phyloP scores from a whole-genome alignment of 1,284 basidiomycete species.

The Volvariella surrecta region DNA sequence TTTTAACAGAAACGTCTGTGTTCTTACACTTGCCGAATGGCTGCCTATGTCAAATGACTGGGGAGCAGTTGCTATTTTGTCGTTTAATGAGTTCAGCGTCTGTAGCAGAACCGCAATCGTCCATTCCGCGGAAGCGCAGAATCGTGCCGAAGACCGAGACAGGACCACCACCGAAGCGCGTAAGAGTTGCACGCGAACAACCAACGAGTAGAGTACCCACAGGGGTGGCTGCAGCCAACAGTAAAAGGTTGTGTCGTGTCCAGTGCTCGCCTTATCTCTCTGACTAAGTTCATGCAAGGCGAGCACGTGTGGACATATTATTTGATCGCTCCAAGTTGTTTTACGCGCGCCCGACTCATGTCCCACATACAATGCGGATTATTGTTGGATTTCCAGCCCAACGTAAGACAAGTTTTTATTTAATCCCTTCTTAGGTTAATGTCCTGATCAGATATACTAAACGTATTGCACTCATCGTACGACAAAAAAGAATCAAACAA shows the following conservation, averaged over 20 bases:
- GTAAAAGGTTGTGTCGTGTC: too few species aligned
- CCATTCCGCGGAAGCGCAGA: conserved; percentile 11
- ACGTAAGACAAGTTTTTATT: conserved; percentile 33
- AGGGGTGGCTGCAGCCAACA: too few species aligned
- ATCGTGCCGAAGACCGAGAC: conserved; percentile 12
- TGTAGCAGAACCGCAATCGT: conserved; percentile 1
- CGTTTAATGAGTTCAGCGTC: not conserved
- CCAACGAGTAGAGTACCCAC: not conserved
- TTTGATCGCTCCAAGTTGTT: conserved; percentile 56
- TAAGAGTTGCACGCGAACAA: conserved; percentile 14
- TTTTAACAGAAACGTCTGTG: conserved; percentile 64
- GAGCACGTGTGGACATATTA: conserved; percentile 42
- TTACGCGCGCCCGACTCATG: conserved; percentile 52
- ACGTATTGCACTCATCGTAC: conserved; percentile 38
- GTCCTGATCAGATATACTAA: conserved; percentile 47
- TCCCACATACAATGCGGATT: conserved; percentile 36
- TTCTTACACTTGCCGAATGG: conserved; percentile 70
- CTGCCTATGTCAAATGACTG: conserved; percentile 77
- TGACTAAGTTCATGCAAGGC: conserved; percentile 20
- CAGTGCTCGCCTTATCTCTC: too few species aligned
- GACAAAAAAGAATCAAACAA: conserved; percentile 23
- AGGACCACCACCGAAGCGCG: conserved; percentile 23
- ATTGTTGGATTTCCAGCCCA: conserved; percentile 59
- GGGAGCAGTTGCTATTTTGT: conserved; percentile 42
- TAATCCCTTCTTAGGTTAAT: conserved; percentile 5